Evolutionary conservation across 2,329 filamentous ascomycete species (phyloP).

Genomic region (Fulvia fulva): DNA sequence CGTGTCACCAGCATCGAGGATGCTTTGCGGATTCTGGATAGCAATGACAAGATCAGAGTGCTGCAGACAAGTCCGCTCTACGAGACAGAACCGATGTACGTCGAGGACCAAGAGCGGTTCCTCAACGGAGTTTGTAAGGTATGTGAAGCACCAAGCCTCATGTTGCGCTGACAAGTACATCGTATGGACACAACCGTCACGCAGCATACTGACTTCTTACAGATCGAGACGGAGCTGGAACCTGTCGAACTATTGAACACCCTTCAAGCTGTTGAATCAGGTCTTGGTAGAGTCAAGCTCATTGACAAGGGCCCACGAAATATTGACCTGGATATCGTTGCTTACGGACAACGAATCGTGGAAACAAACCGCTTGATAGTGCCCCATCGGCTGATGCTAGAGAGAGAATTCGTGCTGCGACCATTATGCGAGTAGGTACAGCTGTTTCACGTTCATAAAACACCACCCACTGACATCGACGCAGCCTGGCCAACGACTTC

Average conservation of each 20-base stretch:
- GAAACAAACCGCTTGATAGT: constrained; percentile 71
- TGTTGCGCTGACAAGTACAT: no score
- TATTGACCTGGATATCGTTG: constrained; percentile 88
- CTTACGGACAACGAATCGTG: constrained; percentile 68
- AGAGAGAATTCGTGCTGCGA: constrained; percentile 88
- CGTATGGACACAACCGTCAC: no score
- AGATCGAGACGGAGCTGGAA: constrained; percentile 76
- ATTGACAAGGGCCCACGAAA: constrained; percentile 92
- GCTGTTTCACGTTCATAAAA: background rate
- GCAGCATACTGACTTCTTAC: constrained; percentile 1
- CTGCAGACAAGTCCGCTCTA: constrained; percentile 81
- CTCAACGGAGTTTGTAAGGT: constrained; percentile 92
- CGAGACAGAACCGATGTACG: constrained; percentile 97
- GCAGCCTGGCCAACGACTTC: constrained; percentile 1
- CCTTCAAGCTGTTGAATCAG: constrained; percentile 78
- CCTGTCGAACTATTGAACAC: constrained; percentile 73
- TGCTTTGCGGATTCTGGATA: constrained; percentile 74
- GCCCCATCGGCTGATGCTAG: constrained; percentile 78
- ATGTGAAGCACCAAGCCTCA: no score
- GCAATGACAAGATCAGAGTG: constrained; percentile 63
- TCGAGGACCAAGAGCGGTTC: constrained; percentile 81
- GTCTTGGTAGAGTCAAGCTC: constrained; percentile 73
- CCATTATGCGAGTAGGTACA: constrained; percentile 72
- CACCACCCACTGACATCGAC: background rate
- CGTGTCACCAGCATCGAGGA: constrained; percentile 78